Percentiles rank a stretch among this genome's conserved stretches.
Evolutionary conservation across 257 asterid species (phyloP).

Genomic region (Solanum appendiculatum): DNA sequence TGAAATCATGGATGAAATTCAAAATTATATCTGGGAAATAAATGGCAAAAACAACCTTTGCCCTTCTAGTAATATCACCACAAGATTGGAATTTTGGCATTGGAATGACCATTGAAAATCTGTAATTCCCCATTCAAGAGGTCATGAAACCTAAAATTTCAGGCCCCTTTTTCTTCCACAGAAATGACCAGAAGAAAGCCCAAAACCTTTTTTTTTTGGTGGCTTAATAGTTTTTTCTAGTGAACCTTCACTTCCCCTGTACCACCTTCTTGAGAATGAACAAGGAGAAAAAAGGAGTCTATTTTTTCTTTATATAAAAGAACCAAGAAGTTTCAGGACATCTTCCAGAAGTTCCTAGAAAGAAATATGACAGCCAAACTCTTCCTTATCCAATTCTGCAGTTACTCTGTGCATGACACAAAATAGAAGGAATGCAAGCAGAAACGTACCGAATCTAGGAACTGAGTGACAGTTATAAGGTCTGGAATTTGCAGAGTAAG

Average conservation of each 20-base stretch:
- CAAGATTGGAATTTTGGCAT: not conserved
- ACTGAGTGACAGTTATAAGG: conserved; percentile 55
- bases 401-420: not conserved
- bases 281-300: not conserved
- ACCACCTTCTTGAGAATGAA: not conserved
- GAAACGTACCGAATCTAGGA: conserved; percentile 58
- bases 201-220: not conserved
- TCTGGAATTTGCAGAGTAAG: conserved; percentile 36
- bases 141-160: not conserved
- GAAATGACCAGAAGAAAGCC: not conserved
- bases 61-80: not conserved
- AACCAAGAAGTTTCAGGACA: not conserved
- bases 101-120: not conserved
- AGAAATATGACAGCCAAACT: not conserved
- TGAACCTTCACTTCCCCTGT: not conserved
- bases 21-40: not conserved
- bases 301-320: not conserved
- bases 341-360: not conserved
- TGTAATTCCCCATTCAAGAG: not conserved
- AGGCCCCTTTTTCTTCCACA: not conserved
- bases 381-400: not conserved
- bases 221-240: not conserved
- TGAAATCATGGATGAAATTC: not conserved
- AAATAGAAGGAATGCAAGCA: not conserved
- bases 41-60: not conserved